Base-by-base conservation (phyloP, 83 land plant genomes). In the Thuja plicata region DNA sequence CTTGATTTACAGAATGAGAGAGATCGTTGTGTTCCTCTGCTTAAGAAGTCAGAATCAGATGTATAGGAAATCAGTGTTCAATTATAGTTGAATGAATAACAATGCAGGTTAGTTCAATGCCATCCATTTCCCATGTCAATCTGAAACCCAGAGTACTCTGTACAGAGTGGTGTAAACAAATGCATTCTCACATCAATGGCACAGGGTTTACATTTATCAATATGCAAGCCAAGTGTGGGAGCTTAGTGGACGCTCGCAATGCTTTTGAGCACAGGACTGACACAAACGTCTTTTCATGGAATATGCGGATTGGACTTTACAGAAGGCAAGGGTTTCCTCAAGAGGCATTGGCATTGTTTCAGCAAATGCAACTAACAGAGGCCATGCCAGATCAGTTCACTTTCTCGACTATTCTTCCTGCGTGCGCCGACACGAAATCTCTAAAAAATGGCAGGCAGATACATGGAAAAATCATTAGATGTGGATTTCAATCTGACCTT, bases 381-480 rank as follows among this genome's bases (percentile, higher is more conserved):
- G 41, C 37, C 1, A 41, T 16, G 3, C 80, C 80, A 37, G 40
- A 77, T 37, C 80, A 77, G 21, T 77, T 80, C 45, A 84, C 86
- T 34, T 84, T 84, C 50, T 48, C 86, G 8, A 48, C 37, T 52
- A 46, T 84, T 50, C 35, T 50, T 11, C 54, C 86, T 1, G 60
- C 30, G 8, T 50, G 86, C 32, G 60, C 86, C 17, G 34, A 52
- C 50, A 32, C 30, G 60, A 19, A 13, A 52, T 46, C 54, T 52
- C 60, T 84, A 17, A 48, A 84, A 48, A 35, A 52, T 52, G 60
- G 60, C 15, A 17, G 9, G 86, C 48, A 84, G 54, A 48, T 84
- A 38, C 86, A 84, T 84, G 86, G 60, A 30, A 45, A 84, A 32
- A 34, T 50, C 17, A 52, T 84, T 84, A 46, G 60, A 84, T 8